These are phyloP conservation scores for Monilinia laxa DNA, from an alignment of 2,329 filamentous ascomycete genomes.

Conservation along the genomic window DNA sequence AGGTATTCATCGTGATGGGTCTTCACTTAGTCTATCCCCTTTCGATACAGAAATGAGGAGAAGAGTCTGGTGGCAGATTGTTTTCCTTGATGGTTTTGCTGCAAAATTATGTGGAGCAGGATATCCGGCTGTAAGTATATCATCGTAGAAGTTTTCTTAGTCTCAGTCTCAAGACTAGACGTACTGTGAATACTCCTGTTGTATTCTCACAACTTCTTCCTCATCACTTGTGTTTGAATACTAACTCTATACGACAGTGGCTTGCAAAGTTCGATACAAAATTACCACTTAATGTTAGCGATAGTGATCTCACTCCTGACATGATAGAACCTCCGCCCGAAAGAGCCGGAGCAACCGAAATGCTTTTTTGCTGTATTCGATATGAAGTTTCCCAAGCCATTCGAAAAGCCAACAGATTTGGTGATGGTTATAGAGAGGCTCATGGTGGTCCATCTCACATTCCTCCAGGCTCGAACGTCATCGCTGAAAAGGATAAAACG, in stretches of 20 bases:
- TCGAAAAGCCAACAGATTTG: conserved; percentile 25
- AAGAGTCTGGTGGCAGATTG: conserved; percentile 61
- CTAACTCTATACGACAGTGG: conserved; percentile 28
- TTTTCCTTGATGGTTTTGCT: conserved; percentile 58
- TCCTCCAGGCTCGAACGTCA: conserved; percentile 18
- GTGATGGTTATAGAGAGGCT: neutral
- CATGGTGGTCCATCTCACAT: neutral
- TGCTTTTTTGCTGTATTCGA: conserved; percentile 45
- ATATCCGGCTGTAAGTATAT: conserved; percentile 36
- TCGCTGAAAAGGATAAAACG: conserved; percentile 34
- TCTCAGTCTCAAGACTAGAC: neutral
- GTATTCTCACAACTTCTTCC: too few relatives aligned
- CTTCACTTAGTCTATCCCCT: conserved; percentile 42
- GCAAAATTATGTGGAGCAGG: conserved; percentile 56
- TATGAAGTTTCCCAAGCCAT: conserved; percentile 40
- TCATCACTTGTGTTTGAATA: too few relatives aligned
- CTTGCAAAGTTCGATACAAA: conserved; percentile 48
- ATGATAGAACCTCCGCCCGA: conserved; percentile 45
- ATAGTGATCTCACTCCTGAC: conserved; percentile 50
- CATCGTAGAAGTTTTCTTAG: neutral
- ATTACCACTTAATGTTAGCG: conserved; percentile 55
- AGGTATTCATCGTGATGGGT: conserved; percentile 50
- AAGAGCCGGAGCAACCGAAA: conserved; percentile 48
- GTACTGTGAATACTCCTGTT: too few relatives aligned
- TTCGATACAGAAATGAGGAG: conserved; percentile 62